Evolutionary conservation across 2,329 filamentous ascomycete species (phyloP).

Genomic region (Microsporum ferrugineum): DNA sequence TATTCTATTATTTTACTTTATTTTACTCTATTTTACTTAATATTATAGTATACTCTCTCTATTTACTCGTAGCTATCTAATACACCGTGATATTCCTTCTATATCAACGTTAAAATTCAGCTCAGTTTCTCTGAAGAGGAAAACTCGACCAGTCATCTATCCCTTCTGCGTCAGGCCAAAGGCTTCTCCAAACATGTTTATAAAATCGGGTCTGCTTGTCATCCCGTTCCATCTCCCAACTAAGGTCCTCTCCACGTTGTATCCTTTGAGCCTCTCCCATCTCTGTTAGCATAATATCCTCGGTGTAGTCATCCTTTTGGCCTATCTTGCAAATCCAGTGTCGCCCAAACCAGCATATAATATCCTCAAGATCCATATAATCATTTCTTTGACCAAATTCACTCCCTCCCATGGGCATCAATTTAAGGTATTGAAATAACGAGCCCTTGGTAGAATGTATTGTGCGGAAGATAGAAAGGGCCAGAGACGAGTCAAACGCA

Average conservation of each 20-base stretch:
- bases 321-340: neutral
- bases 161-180: neutral
- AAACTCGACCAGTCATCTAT: neutral
- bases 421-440: neutral
- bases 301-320: neutral
- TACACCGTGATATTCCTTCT: no score
- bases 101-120: no score
- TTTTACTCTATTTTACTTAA: no score
- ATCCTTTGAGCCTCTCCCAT: neutral
- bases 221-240: neutral
- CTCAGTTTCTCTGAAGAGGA: neutral
- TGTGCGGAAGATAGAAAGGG: neutral
- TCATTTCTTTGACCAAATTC: neutral
- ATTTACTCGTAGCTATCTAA: no score
- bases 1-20: no score
- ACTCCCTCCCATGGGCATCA: neutral
- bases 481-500: neutral
- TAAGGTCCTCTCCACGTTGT: neutral
- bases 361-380: neutral
- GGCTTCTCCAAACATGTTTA: neutral
- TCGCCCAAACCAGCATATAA: neutral
- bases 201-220: no score
- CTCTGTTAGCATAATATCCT: neutral
- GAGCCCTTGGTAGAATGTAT: neutral
- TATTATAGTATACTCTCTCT: no score